Percentiles rank a stretch among this genome's conserved stretches.
These are phyloP conservation scores for Capronia americana DNA, from an alignment of 2,329 filamentous ascomycete species.

Conservation along the genomic window DNA sequence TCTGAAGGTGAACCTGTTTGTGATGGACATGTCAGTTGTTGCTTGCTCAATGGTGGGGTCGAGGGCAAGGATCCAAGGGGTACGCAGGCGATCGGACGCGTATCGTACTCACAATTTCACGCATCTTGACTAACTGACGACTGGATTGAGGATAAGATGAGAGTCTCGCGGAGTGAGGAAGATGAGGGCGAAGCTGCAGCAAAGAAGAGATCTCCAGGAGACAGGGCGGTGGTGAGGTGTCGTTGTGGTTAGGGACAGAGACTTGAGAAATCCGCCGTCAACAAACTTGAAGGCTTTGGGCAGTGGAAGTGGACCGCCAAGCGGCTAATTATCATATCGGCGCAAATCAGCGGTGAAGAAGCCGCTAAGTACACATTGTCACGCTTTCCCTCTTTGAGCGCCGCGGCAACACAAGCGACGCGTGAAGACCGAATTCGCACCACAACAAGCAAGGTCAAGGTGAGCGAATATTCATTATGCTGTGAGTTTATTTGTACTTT, in stretches of 20 bases:
- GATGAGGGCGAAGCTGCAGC: conserved; percentile 19
- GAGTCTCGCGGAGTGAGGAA: background rate
- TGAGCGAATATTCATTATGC: background rate
- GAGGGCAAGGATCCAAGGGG: conserved; percentile 45
- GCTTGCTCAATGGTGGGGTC: conserved; percentile 31
- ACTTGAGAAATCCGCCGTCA: conserved; percentile 29
- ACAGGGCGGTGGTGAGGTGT: conserved; percentile 18
- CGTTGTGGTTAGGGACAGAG: conserved; percentile 28
- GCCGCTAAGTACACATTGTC: conserved; percentile 12
- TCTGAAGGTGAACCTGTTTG: conserved; percentile 96
- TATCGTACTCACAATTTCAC: conserved; percentile 71
- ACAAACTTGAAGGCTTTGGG: conserved; percentile 29
- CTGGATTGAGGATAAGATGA: conserved; percentile 17
- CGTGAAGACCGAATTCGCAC: background rate
- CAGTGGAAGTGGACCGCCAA: conserved; percentile 20
- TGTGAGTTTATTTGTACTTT: background rate
- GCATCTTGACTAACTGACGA: conserved; percentile 61
- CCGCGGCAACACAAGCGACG: conserved; percentile 16
- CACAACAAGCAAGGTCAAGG: background rate
- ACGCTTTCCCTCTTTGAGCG: conserved; percentile 16
- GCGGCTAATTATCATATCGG: background rate
- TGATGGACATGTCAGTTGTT: conserved; percentile 64
- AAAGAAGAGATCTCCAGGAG: conserved; percentile 17
- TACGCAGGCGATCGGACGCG: conserved; percentile 46
- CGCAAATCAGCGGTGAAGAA: conserved; percentile 35